Conservation (phyloP, 208 protist genomes). For the Cochliopodium minus region DNA sequence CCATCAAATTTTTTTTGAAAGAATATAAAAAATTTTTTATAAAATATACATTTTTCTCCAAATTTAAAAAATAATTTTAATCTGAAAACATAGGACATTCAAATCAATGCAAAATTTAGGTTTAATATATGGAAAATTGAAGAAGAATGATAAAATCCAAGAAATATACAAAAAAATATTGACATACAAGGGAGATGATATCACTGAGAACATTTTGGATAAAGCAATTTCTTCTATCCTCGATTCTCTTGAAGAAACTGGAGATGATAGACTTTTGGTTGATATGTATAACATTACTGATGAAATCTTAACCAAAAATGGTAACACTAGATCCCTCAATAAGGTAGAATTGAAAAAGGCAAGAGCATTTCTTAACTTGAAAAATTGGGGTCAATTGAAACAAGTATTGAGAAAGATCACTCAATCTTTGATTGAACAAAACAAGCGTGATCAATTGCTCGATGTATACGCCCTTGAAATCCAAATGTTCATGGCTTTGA, state of each 20-base stretch:
- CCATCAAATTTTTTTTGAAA: slow-evolving; percentile 2
- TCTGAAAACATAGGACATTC: too few relatives aligned
- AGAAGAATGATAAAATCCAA: too few relatives aligned
- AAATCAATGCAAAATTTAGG: too few relatives aligned
- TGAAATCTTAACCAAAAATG: background rate
- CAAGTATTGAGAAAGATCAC: background rate
- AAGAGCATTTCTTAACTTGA: background rate
- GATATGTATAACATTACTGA: background rate
- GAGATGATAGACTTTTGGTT: background rate
- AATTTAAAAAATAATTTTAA: background rate
- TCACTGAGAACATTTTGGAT: too few relatives aligned
- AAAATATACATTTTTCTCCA: background rate
- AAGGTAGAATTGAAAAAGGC: background rate
- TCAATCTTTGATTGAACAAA: background rate
- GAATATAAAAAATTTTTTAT: background rate
- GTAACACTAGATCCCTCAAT: slow-evolving; percentile 10
- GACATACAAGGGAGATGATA: too few relatives aligned
- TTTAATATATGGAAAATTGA: too few relatives aligned
- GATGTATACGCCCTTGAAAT: slow-evolving; percentile 4
- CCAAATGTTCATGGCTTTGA: slow-evolving; percentile 5
- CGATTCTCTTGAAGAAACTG: too few relatives aligned
- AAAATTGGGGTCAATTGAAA: background rate
- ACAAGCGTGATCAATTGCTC: background rate
- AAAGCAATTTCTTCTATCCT: too few relatives aligned
- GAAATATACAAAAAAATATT: too few relatives aligned